Evolutionary conservation across 176 grass and related monocot species (phyloP).

Genomic region (Triticum dicoccoides): DNA sequence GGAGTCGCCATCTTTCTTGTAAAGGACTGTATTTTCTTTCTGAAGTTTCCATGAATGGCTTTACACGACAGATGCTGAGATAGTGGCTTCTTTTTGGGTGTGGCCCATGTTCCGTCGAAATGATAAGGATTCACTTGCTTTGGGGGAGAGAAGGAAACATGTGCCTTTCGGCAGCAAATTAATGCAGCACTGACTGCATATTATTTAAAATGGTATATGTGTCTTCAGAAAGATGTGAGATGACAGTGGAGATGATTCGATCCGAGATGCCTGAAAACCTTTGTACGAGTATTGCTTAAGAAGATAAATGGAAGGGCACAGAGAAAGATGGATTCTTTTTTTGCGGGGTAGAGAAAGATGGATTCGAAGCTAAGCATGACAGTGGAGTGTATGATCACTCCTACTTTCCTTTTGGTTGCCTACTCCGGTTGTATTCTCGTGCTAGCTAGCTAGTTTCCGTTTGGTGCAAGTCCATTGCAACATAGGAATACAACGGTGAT

Average conservation of each 20-base stretch:
- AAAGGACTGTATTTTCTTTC: conserved; percentile 10
- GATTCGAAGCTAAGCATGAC: not conserved
- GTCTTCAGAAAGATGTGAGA: not conserved
- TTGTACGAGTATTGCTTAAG: conserved; percentile 1
- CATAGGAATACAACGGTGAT: no score
- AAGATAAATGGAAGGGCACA: not conserved
- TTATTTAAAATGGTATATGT: not conserved
- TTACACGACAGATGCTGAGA: conserved; percentile 13
- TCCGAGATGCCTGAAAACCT: not conserved
- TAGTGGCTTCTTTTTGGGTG: conserved; percentile 2
- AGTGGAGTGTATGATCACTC: not conserved
- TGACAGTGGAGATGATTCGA: not conserved
- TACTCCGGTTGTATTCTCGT: not conserved
- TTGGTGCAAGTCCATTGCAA: not conserved
- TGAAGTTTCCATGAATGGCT: not conserved
- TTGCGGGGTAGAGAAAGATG: not conserved
- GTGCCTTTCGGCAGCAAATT: not conserved
- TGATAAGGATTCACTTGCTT: conserved; percentile 31
- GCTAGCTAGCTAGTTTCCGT: not conserved
- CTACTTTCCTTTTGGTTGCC: conserved; percentile 14
- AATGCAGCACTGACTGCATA: not conserved
- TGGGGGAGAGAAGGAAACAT: not conserved
- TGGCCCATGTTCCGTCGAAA: conserved; percentile 7
- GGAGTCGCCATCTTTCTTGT: not conserved
- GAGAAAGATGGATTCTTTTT: not conserved